Conservation (phyloP, 2,329 filamentous ascomycete genomes). For the Fusarium dlaminii region DNA sequence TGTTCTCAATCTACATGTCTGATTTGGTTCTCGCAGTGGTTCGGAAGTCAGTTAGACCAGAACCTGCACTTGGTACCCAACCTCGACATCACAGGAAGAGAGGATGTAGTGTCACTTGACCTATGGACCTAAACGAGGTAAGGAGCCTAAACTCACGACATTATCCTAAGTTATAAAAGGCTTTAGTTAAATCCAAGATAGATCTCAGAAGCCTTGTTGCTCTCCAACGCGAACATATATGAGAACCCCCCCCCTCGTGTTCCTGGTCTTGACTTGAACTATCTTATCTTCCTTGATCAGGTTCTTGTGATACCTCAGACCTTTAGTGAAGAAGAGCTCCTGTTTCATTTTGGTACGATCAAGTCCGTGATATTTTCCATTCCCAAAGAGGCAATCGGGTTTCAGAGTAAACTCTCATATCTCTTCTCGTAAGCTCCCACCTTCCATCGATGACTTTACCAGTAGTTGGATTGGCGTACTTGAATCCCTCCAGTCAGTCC, state of each 20-base stretch:
- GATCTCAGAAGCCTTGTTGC: not conserved
- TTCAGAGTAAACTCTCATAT: not conserved
- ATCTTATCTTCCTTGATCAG: not conserved
- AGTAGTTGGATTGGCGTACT: not conserved
- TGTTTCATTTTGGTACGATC: not conserved
- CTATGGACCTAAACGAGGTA: not conserved
- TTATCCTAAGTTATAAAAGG: too few relatives aligned
- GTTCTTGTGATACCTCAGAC: not conserved
- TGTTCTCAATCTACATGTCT: too few relatives aligned
- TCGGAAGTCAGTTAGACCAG: not conserved
- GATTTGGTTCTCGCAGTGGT: not conserved
- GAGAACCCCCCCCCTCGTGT: not conserved
- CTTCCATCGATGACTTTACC: not conserved
- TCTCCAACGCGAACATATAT: not conserved
- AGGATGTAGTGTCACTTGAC: not conserved
- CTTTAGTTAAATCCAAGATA: not conserved
- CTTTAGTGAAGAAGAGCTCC: not conserved
- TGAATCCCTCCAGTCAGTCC: constrained; percentile 33
- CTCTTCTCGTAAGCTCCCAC: not conserved
- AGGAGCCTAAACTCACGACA: rapidly evolving
- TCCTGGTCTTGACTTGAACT: not conserved
- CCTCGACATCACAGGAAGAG: not conserved
- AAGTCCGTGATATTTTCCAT: not conserved
- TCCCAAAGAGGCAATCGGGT: too few relatives aligned
- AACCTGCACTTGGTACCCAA: not conserved